Conservation (phyloP, 371 early-diverging fungal species). For the Haplosporangium sp. region DNA sequence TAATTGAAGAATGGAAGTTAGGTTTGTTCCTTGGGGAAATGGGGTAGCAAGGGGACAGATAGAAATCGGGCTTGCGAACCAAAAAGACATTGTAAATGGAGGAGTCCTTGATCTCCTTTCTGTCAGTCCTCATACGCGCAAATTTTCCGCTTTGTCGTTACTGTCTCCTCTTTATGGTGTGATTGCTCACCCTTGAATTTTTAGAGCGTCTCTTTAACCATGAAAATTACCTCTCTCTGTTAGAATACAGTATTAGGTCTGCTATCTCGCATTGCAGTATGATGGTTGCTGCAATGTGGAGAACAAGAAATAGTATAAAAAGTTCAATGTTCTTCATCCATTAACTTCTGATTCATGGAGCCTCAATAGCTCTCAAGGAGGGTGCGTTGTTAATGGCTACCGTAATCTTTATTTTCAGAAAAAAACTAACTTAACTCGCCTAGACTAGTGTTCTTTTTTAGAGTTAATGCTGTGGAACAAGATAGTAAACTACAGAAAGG, state of each 20-base stretch:
- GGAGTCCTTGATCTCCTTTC: not conserved
- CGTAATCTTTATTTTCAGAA: too few species aligned
- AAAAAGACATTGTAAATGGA: not conserved
- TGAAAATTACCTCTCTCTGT: not conserved
- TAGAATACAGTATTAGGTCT: not conserved
- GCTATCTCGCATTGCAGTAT: not conserved
- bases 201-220: not conserved
- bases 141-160: not conserved
- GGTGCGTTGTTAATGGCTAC: too few species aligned
- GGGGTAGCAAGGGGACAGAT: not conserved
- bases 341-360: not conserved
- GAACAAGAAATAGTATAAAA: not conserved
- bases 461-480: not conserved
- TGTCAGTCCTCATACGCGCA: not conserved
- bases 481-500: not conserved
- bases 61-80: not conserved
- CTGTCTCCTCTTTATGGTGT: not conserved
- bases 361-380: not conserved
- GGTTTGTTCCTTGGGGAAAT: not conserved
- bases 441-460: not conserved
- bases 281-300: not conserved
- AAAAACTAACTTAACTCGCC: not conserved
- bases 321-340: not conserved
- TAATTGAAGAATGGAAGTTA: not conserved
- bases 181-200: not conserved